phyloP scores from a whole-genome alignment of 768 basidiomycete genomes.

The Suillus americanus region DNA sequence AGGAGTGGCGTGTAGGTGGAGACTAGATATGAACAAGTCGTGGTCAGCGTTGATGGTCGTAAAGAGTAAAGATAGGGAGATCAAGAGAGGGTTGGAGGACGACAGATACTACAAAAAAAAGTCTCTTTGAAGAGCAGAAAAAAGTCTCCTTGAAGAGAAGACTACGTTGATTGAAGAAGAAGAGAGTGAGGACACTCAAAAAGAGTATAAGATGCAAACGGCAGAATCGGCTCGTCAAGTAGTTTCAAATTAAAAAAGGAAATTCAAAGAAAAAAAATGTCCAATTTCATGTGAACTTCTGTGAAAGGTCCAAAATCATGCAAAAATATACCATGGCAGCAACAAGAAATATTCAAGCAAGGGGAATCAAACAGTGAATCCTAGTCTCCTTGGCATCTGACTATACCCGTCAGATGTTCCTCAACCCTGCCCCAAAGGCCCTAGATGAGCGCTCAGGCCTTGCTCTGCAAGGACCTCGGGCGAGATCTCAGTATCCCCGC shows the following conservation, averaged over 20 bases:
- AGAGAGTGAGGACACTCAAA: constrained; percentile 20
- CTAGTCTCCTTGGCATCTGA: background rate
- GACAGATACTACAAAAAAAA: constrained; percentile 18
- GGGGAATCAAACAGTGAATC: constrained; percentile 13
- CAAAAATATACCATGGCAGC: constrained; percentile 9
- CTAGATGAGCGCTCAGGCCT: background rate
- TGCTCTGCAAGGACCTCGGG: background rate
- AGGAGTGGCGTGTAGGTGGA: constrained; percentile 32
- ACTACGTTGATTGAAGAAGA: constrained; percentile 15
- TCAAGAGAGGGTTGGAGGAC: constrained; percentile 20
- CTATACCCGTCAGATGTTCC: constrained; percentile 17
- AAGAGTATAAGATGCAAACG: constrained; percentile 34
- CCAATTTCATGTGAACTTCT: constrained; percentile 4
- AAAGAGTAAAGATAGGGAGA: constrained; percentile 23
- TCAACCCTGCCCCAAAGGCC: constrained; percentile 1
- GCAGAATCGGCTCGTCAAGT: constrained; percentile 18
- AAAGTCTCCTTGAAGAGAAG: constrained; percentile 16
- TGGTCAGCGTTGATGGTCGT: constrained; percentile 40
- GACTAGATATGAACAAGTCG: constrained; percentile 31
- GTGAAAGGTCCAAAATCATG: constrained; percentile 16
- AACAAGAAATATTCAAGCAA: constrained; percentile 16
- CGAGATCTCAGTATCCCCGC: background rate
- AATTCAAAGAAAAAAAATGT: constrained; percentile 6
- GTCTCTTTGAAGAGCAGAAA: constrained; percentile 1
- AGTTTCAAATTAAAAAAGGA: constrained; percentile 13